Evolutionary conservation across 2,329 filamentous ascomycete genomes (phyloP), one percentile per base, ranked within the genome.

Genomic region (Paramyrothecium sp.): DNA sequence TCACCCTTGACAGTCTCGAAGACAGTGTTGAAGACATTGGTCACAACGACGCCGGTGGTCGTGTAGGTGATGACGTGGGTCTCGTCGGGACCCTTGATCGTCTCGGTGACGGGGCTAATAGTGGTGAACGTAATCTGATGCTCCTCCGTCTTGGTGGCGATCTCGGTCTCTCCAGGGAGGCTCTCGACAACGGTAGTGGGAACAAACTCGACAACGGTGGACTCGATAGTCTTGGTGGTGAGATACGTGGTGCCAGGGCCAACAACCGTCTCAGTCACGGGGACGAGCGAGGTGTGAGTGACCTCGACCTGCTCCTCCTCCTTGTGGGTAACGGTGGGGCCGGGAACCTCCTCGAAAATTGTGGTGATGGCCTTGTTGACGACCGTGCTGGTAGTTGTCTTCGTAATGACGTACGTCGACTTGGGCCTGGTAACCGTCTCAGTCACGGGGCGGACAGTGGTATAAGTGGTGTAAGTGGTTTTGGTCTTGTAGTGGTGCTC

Each of bases 281-380:
- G 70, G 61, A 70, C 72, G 30, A 67, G 56, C 22, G 71, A 75
- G 1, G 75, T 77, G 63, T 77, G 77, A 22, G 58, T 61, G 34
- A 61, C 51, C 33, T 67, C 65, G 3, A 73, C 60, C 54, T 69
- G 58, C 3, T 64, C 69, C 16, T 49, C 13, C 8, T 67, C 68
- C n/a, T 71, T 75, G 17, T 62, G 47, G 10, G 61, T 60, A 12
- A 72, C 61, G 2, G 69, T 73, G 10, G 69, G 71, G 13, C 69
- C 74, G n/a, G 75, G 75, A 11, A 71, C 62, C n/a, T n/a, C n/a
- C n/a, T n/a, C n/a, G n/a, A n/a, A n/a, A n/a, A n/a, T n/a, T 3
- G 75, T 77, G 34, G 72, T 69, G 2, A 71, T 75, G 20, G 78
- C 80, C 21, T 74, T 75, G 52, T 55, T 17, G n/a, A n/a, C n/a